Evolutionary conservation across 2,329 filamentous ascomycete species (phyloP).

Genomic region (Pyricularia pennisetigena): DNA sequence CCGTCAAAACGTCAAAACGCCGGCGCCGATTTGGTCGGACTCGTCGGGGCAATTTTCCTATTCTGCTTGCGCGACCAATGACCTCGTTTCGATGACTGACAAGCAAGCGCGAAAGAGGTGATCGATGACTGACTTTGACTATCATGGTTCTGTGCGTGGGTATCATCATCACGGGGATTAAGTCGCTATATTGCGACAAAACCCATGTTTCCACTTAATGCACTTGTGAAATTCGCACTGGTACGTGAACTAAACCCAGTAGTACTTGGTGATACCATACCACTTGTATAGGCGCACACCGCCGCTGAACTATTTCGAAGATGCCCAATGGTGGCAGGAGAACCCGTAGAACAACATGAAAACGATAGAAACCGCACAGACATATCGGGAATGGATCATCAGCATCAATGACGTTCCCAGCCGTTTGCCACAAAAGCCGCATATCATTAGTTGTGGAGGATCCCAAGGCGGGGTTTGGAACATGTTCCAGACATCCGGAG

Average conservation of each 20-base stretch:
- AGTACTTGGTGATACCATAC: too few species aligned
- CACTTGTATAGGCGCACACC: not conserved
- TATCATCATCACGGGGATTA: too few species aligned
- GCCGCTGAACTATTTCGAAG: not conserved
- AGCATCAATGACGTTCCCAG: conserved; percentile 4
- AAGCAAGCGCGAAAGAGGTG: not conserved
- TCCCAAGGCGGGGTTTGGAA: not conserved
- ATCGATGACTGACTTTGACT: not conserved
- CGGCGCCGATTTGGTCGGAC: not conserved
- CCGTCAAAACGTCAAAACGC: not conserved
- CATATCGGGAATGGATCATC: not conserved
- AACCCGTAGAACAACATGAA: too few species aligned
- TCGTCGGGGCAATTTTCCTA: not conserved
- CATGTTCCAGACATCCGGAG: not conserved
- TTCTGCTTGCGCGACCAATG: not conserved
- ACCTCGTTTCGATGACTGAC: not conserved
- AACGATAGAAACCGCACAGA: too few species aligned
- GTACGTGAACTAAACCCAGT: too few species aligned
- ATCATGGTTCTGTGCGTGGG: not conserved
- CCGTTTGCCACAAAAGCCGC: not conserved
- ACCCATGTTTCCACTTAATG: not conserved
- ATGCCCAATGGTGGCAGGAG: too few species aligned
- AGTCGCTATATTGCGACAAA: too few species aligned
- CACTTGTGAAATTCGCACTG: not conserved
- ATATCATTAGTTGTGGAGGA: not conserved